Base-by-base conservation (phyloP, 2,329 filamentous ascomycete species). In the Capronia epimyces region DNA sequence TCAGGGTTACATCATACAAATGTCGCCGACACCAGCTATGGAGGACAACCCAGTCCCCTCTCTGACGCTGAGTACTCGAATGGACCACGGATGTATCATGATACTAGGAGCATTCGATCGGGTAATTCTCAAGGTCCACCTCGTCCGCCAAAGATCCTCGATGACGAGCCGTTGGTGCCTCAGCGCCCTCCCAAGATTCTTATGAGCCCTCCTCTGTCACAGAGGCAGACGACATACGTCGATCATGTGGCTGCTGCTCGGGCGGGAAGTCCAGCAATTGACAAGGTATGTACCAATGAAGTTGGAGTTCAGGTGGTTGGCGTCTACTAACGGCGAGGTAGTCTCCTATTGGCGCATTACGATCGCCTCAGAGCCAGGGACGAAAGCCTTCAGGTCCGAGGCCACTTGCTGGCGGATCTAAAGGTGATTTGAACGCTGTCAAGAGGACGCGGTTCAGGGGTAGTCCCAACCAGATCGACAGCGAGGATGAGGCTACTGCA, bases 131-230 rank as follows among this genome's bases (percentile, higher is more conserved):
- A 66, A 15, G 70, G 65, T 1, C 74, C 76, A 15, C 70, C 76
- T 12, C 71, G 77, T 41, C 72, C 75, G n/a, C 73, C 76, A 13
- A 79, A 79, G 62, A 65, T 77, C 51, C 69, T 69, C 49, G 78
- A 82, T 50, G 75, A 80, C 18, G 80, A 78, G 0, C 80, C 81
- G 4, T 67, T 84, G 40, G 68, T 84, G 18, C 80, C 81, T 12
- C 73, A 74, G 40, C 69, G 72, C 29, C 67, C 71, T 7, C 65
- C 67, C 21, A 75, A 71, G 57, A 41, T 61, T 20, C 47, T 55
- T 18, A 60, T 61, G 53, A 61, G 53, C 20, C 60, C 57, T 16
- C 59, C 64, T 46, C 63, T 63, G 36, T 65, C 67, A 45, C 65
- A 65, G 18, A 63, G 67, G 20, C 65, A 67, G 22, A 62, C 62